These are phyloP conservation scores for Pseudocercospora vitis DNA, from an alignment of 2,329 filamentous ascomycete species.

Conservation along the genomic window DNA sequence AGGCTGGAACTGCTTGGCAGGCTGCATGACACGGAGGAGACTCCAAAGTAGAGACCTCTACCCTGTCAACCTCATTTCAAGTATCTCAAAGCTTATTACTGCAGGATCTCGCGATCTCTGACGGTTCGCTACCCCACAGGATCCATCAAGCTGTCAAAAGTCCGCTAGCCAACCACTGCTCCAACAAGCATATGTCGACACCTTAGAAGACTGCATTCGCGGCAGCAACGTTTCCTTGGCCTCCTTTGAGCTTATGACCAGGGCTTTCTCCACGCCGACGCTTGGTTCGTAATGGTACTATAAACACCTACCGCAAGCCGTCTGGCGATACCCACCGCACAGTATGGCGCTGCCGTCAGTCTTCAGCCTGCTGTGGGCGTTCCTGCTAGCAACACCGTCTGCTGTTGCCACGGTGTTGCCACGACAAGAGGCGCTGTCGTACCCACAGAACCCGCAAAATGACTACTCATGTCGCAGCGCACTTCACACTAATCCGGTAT, in stretches of 20 bases:
- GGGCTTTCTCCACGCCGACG: not conserved
- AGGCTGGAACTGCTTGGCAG: not conserved
- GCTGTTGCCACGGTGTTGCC: not conserved
- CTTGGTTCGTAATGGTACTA: not conserved
- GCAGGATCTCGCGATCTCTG: too few relatives aligned
- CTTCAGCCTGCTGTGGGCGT: not conserved
- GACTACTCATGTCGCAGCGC: slow-evolving; percentile 16
- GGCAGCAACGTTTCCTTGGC: too few relatives aligned
- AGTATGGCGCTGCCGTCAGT: not conserved
- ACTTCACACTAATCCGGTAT: slow-evolving; percentile 13
- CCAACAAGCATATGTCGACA: too few relatives aligned
- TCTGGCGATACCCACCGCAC: not conserved
- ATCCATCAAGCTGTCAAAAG: too few relatives aligned
- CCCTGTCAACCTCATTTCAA: slow-evolving; percentile 3
- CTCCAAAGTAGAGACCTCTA: not conserved
- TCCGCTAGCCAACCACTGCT: too few relatives aligned
- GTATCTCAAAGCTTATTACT: not conserved
- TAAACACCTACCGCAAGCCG: not conserved
- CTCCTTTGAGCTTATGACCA: not conserved
- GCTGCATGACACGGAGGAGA: not conserved
- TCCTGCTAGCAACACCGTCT: not conserved
- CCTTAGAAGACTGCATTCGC: too few relatives aligned
- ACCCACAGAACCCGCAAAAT: slow-evolving; percentile 10
- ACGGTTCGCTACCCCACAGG: too few relatives aligned
- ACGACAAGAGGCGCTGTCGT: not conserved